Evolutionary conservation across 805 yeast genomes (phyloP).

Genomic region (Yamadazyma ubonensis): DNA sequence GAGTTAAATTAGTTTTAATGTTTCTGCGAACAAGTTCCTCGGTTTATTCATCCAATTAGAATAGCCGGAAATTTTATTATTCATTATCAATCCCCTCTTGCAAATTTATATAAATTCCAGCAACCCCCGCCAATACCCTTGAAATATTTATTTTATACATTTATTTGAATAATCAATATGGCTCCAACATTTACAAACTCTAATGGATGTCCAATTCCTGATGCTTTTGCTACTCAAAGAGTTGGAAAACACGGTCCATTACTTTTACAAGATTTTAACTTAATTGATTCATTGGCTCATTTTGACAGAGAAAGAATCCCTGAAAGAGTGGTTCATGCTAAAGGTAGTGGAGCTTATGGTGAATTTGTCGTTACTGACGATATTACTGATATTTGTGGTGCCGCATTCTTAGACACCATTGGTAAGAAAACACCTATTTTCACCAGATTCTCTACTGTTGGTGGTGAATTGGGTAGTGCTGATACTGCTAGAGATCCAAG

Average conservation of each 20-base stretch:
- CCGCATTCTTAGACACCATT: slow-evolving; percentile 65
- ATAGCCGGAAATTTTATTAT: slow-evolving; percentile 10
- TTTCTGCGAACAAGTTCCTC: slow-evolving; percentile 3
- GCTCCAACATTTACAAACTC: slow-evolving; percentile 68
- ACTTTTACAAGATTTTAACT: slow-evolving; percentile 73
- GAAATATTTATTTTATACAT: slow-evolving; percentile 1
- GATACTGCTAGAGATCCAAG: slow-evolving; percentile 86
- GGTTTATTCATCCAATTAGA: slow-evolving; percentile 10
- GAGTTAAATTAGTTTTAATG: background rate
- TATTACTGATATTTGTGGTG: slow-evolving; percentile 64
- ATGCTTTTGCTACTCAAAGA: slow-evolving; percentile 74
- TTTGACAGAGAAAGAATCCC: slow-evolving; percentile 89
- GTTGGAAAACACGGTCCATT: slow-evolving; percentile 74
- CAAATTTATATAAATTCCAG: slow-evolving; percentile 4
- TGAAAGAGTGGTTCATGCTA: slow-evolving; percentile 89
- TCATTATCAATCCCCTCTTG: slow-evolving; percentile 11
- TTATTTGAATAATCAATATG: slow-evolving; percentile 20
- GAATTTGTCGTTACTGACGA: slow-evolving; percentile 84
- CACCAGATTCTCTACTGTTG: slow-evolving; percentile 82
- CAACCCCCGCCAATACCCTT: slow-evolving; percentile 1
- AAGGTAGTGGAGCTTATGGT: slow-evolving; percentile 90
- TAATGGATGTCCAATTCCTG: slow-evolving; percentile 71
- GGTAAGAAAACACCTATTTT: slow-evolving; percentile 77
- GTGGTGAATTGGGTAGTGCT: slow-evolving; percentile 79
- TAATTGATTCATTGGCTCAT: slow-evolving; percentile 81